Evolutionary conservation across 305 asterid species (phyloP).

Genomic region (Withania somnifera): DNA sequence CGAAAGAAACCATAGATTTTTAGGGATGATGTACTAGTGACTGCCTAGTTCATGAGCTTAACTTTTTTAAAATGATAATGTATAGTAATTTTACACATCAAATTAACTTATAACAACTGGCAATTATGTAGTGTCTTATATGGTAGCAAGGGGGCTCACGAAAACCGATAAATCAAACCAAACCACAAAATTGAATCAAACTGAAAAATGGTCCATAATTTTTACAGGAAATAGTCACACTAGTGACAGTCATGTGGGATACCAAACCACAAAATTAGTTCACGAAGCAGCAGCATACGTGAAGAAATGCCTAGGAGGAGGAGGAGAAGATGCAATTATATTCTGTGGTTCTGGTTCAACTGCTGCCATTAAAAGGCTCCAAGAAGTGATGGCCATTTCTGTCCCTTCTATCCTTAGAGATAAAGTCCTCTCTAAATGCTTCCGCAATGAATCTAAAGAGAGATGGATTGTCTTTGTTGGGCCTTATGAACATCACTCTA

Average conservation of each 20-base stretch:
- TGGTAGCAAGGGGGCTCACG: no score
- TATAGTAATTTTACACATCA: no score
- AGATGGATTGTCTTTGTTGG: conserved; percentile 62
- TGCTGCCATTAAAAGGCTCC: conserved; percentile 56
- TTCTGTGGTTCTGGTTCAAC: conserved; percentile 72
- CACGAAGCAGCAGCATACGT: conserved; percentile 36
- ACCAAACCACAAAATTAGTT: conserved; percentile 34
- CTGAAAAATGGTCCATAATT: no score
- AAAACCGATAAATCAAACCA: no score
- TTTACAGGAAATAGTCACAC: conserved; percentile 52
- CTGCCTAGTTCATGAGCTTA: no score
- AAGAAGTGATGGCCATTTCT: conserved; percentile 59
- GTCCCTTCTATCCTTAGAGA: conserved; percentile 41
- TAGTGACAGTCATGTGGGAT: conserved; percentile 52
- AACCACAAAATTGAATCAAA: no score
- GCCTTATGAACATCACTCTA: conserved; percentile 72
- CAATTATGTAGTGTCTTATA: no score
- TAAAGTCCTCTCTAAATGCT: conserved; percentile 18
- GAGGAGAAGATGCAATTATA: conserved; percentile 32
- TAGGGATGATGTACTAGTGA: no score
- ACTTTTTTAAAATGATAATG: no score
- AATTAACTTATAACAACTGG: no score
- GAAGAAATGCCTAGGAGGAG: conserved; percentile 58
- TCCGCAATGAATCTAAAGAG: conserved; percentile 19
- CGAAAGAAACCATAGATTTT: no score